Evolutionary conservation across 2,329 filamentous ascomycete genomes (phyloP).

Genomic region (Leptodontidium sp.): DNA sequence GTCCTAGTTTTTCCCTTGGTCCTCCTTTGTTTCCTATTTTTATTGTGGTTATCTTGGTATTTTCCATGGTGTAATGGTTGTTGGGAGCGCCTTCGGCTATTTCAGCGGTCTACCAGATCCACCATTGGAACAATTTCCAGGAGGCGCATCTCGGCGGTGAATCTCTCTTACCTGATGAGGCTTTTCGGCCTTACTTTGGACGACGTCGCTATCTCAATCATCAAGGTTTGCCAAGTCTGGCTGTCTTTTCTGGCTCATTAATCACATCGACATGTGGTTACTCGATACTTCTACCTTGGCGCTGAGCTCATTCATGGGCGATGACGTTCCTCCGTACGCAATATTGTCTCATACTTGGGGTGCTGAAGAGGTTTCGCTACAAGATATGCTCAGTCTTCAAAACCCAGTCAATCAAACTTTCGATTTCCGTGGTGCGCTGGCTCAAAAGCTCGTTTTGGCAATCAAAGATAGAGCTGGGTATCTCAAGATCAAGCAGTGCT

Average conservation of each 20-base stretch:
- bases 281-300: conserved; percentile 27
- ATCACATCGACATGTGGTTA: conserved; percentile 26
- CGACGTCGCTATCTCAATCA: not conserved
- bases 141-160: not conserved
- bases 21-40: not conserved
- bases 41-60: conserved; percentile 1
- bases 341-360: conserved; percentile 48
- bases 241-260: not conserved
- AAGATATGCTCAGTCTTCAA: conserved; percentile 35
- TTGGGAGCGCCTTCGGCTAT: conserved; percentile 8
- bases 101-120: not conserved
- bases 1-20: not conserved
- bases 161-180: not conserved
- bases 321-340: conserved; percentile 42
- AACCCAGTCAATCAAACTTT: not conserved
- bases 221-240: not conserved
- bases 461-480: conserved; percentile 10
- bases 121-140: not conserved
- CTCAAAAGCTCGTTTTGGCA: conserved; percentile 36
- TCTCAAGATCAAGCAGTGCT: conserved; percentile 9
- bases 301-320: conserved; percentile 28
- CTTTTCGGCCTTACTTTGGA: not conserved
- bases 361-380: conserved; percentile 43
- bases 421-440: conserved; percentile 3
- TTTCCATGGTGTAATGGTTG: not conserved